A percentile compares a stretch with the other conserved stretches of the same genome.
phyloP scores from a whole-genome alignment of 129 eudicot species.

The Sambucus nigra region DNA sequence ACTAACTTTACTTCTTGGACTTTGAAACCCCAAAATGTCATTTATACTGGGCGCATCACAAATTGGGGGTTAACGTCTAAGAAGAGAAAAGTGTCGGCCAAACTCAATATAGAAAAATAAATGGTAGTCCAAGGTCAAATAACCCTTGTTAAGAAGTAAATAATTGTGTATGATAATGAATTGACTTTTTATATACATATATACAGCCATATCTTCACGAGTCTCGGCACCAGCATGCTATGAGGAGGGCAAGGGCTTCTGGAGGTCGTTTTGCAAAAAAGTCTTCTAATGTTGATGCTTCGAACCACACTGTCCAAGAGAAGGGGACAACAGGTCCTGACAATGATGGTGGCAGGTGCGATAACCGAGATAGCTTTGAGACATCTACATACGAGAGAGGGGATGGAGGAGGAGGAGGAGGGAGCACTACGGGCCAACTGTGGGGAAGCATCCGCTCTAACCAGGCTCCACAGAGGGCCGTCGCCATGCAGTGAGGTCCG shows the following conservation, averaged over 20 bases:
- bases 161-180: too few relatives aligned
- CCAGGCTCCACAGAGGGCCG: conserved; percentile 39
- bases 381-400: conserved; percentile 15
- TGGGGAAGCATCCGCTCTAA: conserved; percentile 33
- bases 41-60: too few relatives aligned
- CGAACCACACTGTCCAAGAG: conserved; percentile 18
- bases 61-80: too few relatives aligned
- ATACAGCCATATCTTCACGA: conserved; percentile 93
- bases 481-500: conserved; percentile 46
- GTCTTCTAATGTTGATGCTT: conserved; percentile 24
- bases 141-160: too few relatives aligned
- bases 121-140: too few relatives aligned
- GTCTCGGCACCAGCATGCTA: conserved; percentile 86
- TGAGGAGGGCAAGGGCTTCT: conserved; percentile 65
- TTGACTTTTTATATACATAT: too few relatives aligned
- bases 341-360: conserved; percentile 20
- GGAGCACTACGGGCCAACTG: conserved; percentile 34
- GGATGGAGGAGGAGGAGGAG: conserved; percentile 23
- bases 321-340: conserved; percentile 28
- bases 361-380: conserved; percentile 28
- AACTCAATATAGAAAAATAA: too few relatives aligned
- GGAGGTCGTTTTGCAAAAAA: conserved; percentile 93
- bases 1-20: too few relatives aligned
- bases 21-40: too few relatives aligned
- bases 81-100: too few relatives aligned